Percentiles rank a stretch among this genome's conserved stretches.
Evolutionary conservation across 2,329 filamentous ascomycete species (phyloP).

Genomic region (Colletotrichum tropicale): DNA sequence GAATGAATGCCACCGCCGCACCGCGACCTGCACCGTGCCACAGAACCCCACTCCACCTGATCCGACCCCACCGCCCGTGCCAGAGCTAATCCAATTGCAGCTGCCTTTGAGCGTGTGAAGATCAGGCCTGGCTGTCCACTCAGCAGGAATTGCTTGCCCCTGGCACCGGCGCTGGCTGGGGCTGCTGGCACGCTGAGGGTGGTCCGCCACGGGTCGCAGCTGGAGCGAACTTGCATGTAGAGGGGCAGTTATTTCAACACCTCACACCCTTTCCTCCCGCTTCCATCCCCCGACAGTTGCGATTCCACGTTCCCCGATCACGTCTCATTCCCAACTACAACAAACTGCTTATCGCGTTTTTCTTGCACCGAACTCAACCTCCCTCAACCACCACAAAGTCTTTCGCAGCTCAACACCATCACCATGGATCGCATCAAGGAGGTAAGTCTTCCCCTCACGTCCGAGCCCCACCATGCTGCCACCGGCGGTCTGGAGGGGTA

Average conservation of each 20-base stretch:
- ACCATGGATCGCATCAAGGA: constrained; percentile 89
- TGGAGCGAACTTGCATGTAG: constrained; percentile 43
- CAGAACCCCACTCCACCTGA: constrained; percentile 13
- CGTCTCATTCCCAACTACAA: constrained; percentile 36
- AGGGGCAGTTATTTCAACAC: constrained; percentile 33
- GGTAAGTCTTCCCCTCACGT: constrained; percentile 61
- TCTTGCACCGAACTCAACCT: constrained; percentile 29
- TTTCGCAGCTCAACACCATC: constrained; percentile 23
- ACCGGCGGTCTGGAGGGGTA: constrained; percentile 24
- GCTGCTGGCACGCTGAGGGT: constrained; percentile 10
- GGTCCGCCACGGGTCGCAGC: constrained; percentile 17
- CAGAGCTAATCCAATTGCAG: constrained; percentile 20
- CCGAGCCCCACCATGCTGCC: constrained; percentile 24
- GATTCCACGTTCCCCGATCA: constrained; percentile 8
- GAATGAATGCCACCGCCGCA: not conserved
- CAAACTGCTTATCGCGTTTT: constrained; percentile 24
- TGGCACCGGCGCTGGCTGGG: not conserved
- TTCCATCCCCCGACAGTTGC: constrained; percentile 32
- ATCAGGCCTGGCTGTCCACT: constrained; percentile 7
- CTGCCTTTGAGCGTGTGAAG: constrained; percentile 7
- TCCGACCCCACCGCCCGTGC: constrained; percentile 8
- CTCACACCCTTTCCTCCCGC: constrained; percentile 28
- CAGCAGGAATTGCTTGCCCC: not conserved
- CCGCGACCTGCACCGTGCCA: constrained; percentile 5
- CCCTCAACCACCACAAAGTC: constrained; percentile 29